Percentiles rank a stretch among this genome's conserved stretches.
phyloP scores from a whole-genome alignment of 495 filamentous ascomycete species.

The Venustampulla echinocandica region DNA sequence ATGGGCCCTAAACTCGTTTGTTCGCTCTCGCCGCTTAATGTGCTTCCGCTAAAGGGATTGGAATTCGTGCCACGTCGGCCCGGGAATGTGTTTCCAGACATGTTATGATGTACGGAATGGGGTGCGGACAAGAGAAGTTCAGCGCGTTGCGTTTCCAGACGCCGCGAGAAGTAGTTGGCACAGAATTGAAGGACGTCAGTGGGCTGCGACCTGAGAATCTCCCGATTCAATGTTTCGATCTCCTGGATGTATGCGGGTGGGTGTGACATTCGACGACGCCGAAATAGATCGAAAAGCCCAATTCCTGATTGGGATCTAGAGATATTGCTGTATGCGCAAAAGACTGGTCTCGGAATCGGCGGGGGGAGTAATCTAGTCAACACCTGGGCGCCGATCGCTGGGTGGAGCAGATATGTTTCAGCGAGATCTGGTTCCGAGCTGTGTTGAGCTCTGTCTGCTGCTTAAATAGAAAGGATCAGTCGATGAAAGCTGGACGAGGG shows the following conservation, averaged over 20 bases:
- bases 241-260: slow-evolving; percentile 49
- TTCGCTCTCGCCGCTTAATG: slow-evolving; percentile 9
- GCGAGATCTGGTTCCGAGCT: too few relatives aligned
- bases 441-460: too few relatives aligned
- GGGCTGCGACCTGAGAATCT: slow-evolving; percentile 43
- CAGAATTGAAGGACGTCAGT: slow-evolving; percentile 59
- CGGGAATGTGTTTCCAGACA: slow-evolving; percentile 45
- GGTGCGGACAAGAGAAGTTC: slow-evolving; percentile 35
- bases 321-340: too few relatives aligned
- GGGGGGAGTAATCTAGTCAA: too few relatives aligned
- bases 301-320: too few relatives aligned
- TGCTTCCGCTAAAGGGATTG: slow-evolving; percentile 41
- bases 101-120: slow-evolving; percentile 18
- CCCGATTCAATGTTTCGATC: slow-evolving; percentile 48
- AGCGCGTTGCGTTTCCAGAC: slow-evolving; percentile 51
- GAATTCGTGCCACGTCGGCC: slow-evolving; percentile 44
- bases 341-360: too few relatives aligned
- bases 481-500: too few relatives aligned
- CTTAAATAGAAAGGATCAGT: too few relatives aligned
- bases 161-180: slow-evolving; percentile 54
- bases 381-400: too few relatives aligned
- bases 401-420: too few relatives aligned
- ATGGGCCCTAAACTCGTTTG: slow-evolving; percentile 32
- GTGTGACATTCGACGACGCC: slow-evolving; percentile 35
- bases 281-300: neutral